Evolutionary conservation across 2,329 filamentous ascomycete genomes (phyloP).

Genomic region (Penicillium freii): DNA sequence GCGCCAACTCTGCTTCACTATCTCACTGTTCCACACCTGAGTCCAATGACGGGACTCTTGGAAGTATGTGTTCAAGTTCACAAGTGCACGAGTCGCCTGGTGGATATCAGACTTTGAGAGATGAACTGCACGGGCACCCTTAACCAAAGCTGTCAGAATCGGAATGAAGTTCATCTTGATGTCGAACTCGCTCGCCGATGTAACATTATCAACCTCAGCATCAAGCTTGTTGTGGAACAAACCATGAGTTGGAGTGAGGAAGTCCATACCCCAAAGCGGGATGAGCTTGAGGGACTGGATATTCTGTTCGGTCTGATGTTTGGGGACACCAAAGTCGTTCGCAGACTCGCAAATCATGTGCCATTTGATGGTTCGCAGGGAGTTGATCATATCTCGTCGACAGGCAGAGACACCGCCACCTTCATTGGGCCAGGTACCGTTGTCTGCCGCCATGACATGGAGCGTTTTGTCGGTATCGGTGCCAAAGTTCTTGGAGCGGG

Average conservation of each 20-base stretch:
- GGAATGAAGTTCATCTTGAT: conserved; percentile 56
- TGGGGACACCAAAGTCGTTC: conserved; percentile 56
- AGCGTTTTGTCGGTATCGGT: conserved; percentile 50
- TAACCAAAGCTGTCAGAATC: conserved; percentile 51
- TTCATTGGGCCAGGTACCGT: conserved; percentile 54
- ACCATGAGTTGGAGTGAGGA: conserved; percentile 53
- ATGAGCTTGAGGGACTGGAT: conserved; percentile 55
- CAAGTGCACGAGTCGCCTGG: conserved; percentile 49
- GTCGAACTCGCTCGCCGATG: conserved; percentile 47
- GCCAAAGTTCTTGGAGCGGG: conserved; percentile 49
- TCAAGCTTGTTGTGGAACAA: conserved; percentile 56
- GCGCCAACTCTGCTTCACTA: conserved; percentile 48
- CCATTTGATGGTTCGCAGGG: conserved; percentile 53
- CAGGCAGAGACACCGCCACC: conserved; percentile 57
- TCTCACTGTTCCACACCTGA: conserved; percentile 48
- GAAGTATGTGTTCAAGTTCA: conserved; percentile 52
- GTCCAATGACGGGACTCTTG: conserved; percentile 50
- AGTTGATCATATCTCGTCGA: conserved; percentile 56
- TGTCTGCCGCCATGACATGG: conserved; percentile 54
- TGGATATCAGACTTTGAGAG: conserved; percentile 46
- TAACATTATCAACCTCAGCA: conserved; percentile 51
- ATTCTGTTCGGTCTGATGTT: conserved; percentile 56
- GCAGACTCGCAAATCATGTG: conserved; percentile 57
- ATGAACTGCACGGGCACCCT: conserved; percentile 49
- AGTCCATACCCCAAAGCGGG: conserved; percentile 56